Evolutionary conservation across 352 stramenopile genomes (phyloP), one percentile per base, ranked within the genome.

Genomic region (Phytophthora tubulina): DNA sequence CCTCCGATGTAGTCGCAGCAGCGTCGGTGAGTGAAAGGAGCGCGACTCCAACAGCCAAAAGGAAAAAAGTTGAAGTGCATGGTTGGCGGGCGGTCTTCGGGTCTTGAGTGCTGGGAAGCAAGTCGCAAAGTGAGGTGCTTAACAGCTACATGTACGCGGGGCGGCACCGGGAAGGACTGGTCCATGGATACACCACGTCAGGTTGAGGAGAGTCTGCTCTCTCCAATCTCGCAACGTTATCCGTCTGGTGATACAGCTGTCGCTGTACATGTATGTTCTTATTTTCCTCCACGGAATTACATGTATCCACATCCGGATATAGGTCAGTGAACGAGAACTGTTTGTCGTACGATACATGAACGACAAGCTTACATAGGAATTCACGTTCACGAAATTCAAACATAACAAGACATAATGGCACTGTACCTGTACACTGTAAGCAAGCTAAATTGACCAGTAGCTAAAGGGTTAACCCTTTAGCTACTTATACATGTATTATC

Each of bases 121-220:
- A 54, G 44, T 55, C 48, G 59, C 5, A 54, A 54, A 55, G 48
- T 58, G 59, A 56, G 17, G 14, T 46, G 6, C 41, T 7, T n/a
- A 27, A 42, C 10, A 42, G 14, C 10, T 1, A 2, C 6, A 3
- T 42, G 36, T 13, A 42, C 9, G 36, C 11, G n/a, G 21, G 21
- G 21, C 21, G 21, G 21, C 1, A 21, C 21, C 21, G 21, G 1
- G 21, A 21, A 21, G 21, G 21, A 21, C 21, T 21, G 21, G 21
- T 21, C 21, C 21, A 21, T 13, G 4, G 6, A 53, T 53, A 9
- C 30, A 53, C 2, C n/a, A 50, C 6, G n/a, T 17, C n/a, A 3
- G 8, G 38, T n/a, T n/a, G n/a, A n/a, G n/a, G n/a, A n/a, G n/a
- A n/a, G n/a, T 44, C 38, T 44, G 38, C 11, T 21, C 39, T 4